Conservation (phyloP, 306 rosid species). For the Hippophae tibetana region DNA sequence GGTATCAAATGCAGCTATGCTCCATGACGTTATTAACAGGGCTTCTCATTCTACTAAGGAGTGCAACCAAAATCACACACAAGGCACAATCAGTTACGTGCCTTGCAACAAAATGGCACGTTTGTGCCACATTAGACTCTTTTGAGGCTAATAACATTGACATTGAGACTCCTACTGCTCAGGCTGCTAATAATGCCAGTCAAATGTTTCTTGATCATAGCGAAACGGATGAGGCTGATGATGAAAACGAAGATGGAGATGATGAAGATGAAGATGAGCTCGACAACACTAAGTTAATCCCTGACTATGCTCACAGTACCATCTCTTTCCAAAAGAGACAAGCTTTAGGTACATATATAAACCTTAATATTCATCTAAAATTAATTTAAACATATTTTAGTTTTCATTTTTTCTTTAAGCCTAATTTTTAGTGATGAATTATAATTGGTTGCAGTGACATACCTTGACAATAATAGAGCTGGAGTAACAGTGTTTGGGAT, state of each 20-base stretch:
- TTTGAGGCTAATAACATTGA: conserved; percentile 37
- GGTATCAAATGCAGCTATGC: conserved; percentile 41
- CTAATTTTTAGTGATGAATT: too few species aligned
- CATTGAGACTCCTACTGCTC: conserved; percentile 29
- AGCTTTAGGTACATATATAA: conserved; percentile 55
- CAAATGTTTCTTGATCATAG: conserved; percentile 16
- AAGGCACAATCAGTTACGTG: conserved; percentile 82
- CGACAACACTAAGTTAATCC: conserved; percentile 48
- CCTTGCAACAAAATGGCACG: conserved; percentile 96
- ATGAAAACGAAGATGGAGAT: conserved; percentile 33
- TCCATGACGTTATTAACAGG: conserved; percentile 61
- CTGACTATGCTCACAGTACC: conserved; percentile 68
- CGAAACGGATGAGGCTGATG: not conserved
- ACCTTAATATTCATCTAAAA: too few species aligned
- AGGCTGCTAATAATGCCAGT: not conserved
- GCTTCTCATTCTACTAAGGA: conserved; percentile 53
- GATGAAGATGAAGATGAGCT: conserved; percentile 64
- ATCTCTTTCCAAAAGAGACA: conserved; percentile 84
- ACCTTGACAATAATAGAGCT: conserved; percentile 78
- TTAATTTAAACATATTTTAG: too few species aligned
- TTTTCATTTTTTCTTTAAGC: too few species aligned
- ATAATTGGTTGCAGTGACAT: conserved; percentile 42
- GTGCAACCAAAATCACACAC: conserved; percentile 91
- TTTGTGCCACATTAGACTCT: conserved; percentile 80
- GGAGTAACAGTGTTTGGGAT: conserved; percentile 76